Conservation (phyloP, 2,329 filamentous ascomycete species). For the Aspergillus sp. region DNA sequence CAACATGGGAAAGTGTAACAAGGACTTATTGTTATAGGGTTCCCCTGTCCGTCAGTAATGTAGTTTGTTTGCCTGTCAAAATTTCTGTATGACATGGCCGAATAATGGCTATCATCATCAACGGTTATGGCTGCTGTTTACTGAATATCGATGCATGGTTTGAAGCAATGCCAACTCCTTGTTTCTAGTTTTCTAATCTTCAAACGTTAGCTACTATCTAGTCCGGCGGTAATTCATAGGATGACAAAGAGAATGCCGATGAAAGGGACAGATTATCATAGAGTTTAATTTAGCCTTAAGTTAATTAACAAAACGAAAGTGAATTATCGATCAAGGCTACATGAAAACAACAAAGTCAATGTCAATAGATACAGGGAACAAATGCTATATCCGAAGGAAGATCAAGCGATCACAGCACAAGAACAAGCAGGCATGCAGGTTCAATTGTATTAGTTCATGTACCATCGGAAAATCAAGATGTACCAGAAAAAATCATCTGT, state of each 20-base stretch:
- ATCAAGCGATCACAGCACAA: constrained; percentile 12
- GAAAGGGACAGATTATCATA: too few species aligned
- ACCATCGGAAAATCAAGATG: constrained; percentile 20
- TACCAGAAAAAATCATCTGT: constrained; percentile 24
- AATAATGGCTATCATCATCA: too few species aligned
- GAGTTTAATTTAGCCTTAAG: neutral
- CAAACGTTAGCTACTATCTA: too few species aligned
- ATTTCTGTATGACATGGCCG: too few species aligned
- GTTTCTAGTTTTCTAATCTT: too few species aligned
- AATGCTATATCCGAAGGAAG: constrained; percentile 12
- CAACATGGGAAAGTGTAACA: neutral
- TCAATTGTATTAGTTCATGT: constrained; percentile 16
- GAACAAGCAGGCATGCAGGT: constrained; percentile 3
- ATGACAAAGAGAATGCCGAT: too few species aligned
- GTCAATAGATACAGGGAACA: constrained; percentile 23
- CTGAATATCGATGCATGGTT: too few species aligned
- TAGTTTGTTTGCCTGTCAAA: too few species aligned
- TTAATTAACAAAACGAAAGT: neutral
- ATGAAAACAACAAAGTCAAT: neutral
- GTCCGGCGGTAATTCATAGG: neutral
- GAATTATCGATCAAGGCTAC: constrained; percentile 6
- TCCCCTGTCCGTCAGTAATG: too few species aligned
- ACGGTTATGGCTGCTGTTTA: too few species aligned
- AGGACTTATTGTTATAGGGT: neutral
- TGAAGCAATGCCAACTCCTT: too few species aligned